Evolutionary conservation across 371 early-diverging fungal genomes (phyloP).

Genomic region (Mucor plumbeus): DNA sequence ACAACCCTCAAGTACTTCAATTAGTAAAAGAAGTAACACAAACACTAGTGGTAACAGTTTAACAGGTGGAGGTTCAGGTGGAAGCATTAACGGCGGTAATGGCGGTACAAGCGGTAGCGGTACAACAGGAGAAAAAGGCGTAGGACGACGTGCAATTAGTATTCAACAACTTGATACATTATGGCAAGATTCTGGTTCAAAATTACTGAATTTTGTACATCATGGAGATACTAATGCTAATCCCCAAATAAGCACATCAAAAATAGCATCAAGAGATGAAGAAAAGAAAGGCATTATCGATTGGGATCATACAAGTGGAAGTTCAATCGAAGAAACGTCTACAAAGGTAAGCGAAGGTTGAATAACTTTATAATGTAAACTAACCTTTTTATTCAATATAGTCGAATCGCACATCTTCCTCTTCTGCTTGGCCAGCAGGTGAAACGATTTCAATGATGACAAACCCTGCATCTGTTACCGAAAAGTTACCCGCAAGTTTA

Average conservation of each 20-base stretch:
- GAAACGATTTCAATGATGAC: constrained; percentile 37
- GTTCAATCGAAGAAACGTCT: constrained; percentile 38
- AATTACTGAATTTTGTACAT: constrained; percentile 50
- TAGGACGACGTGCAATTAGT: constrained; percentile 45
- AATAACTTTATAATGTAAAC: not conserved
- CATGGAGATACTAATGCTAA: constrained; percentile 23
- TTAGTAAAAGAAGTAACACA: constrained; percentile 24
- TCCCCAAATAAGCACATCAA: constrained; percentile 9
- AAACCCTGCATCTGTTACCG: constrained; percentile 39
- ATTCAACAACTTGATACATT: constrained; percentile 52
- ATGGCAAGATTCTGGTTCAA: constrained; percentile 53
- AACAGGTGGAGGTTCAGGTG: not conserved
- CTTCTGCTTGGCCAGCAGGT: constrained; percentile 25
- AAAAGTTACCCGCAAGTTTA: constrained; percentile 40
- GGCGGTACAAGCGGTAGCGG: not conserved
- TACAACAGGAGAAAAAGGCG: constrained; percentile 8
- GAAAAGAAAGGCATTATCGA: constrained; percentile 24
- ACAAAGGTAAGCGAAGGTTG: constrained; percentile 31
- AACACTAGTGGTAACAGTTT: constrained; percentile 15
- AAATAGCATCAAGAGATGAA: constrained; percentile 14
- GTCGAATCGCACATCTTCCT: constrained; percentile 51
- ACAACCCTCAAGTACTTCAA: constrained; percentile 8
- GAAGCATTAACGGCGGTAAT: not conserved
- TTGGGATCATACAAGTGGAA: constrained; percentile 29
- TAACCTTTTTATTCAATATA: not conserved